Percentiles rank a stretch among this genome's conserved stretches.
Evolutionary conservation across 768 basidiomycete genomes (phyloP).

Genomic region (Fibroporia radiculosa): DNA sequence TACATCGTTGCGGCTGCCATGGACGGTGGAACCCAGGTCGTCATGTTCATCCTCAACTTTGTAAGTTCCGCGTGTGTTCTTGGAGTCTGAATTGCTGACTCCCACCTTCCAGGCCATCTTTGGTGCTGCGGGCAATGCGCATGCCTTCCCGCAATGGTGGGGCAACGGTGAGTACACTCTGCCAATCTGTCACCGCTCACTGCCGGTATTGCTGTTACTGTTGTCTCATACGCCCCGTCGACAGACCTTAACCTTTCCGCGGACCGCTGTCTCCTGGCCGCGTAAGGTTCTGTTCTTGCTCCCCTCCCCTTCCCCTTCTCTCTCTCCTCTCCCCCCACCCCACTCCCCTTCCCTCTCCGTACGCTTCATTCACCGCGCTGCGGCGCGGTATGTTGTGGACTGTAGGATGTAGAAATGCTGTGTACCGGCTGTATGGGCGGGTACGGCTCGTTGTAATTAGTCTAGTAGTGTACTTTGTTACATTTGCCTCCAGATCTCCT

Average conservation of each 20-base stretch:
- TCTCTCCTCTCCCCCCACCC: not conserved
- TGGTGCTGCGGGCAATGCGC: conserved; percentile 21
- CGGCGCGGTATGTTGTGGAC: too few species aligned
- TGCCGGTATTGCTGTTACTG: conserved; percentile 19
- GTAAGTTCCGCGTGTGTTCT: conserved; percentile 18
- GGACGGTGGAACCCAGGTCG: conserved; percentile 32
- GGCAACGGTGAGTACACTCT: conserved; percentile 21
- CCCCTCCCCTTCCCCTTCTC: not conserved
- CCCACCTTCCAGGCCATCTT: conserved; percentile 19
- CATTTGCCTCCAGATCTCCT: too few species aligned
- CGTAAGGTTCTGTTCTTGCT: not conserved
- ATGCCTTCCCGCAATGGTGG: conserved; percentile 21
- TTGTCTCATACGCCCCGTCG: conserved; percentile 6
- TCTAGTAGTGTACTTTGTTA: too few species aligned
- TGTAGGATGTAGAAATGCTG: too few species aligned
- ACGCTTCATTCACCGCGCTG: too few species aligned
- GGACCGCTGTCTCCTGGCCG: conserved; percentile 17
- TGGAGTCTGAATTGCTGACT: conserved; percentile 6
- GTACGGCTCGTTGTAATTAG: too few species aligned
- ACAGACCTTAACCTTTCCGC: conserved; percentile 18
- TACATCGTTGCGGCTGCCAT: conserved; percentile 33
- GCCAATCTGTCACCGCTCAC: too few species aligned
- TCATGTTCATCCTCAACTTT: conserved; percentile 29
- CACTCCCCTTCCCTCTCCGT: not conserved
- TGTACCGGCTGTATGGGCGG: too few species aligned